Base-by-base conservation (phyloP, 2,329 filamentous ascomycete species). In the Dactylellina sp. region DNA sequence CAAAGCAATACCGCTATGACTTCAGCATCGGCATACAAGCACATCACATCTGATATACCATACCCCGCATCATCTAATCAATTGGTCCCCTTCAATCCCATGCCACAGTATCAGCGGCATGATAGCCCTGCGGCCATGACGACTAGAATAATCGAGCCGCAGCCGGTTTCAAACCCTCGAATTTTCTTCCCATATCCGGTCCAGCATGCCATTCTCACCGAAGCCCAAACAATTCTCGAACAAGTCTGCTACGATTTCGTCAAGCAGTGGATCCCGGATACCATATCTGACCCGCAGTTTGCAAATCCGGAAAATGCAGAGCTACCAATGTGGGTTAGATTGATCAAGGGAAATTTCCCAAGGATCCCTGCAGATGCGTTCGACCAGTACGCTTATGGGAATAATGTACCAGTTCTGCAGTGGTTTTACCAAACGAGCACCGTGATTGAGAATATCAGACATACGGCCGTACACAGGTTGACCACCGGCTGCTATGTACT, bases 191-290 rank as follows among this genome's bases (percentile, higher is more conserved):
- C 49, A n/a, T 53, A 56, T n/a, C 50, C 42, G 7, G 25, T 25
- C 16, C 68, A 65, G 32, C 68, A 63, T 11, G 16, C n/a, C 14
- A 24, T 65, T 16, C 16, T 60, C 9, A 65, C 44, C 5, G 39
- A 44, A 42, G 28, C 53, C 4, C 68, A 64, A 35, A 16, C 4
- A n/a, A 40, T 65, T 20, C 68, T 72, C 0, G 68, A 72, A 37
- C 16, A 65, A 12, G 46, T 37, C 3, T 65, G 68, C 37, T 57
- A 59, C 22, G 16, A 57, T 9, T 72, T 72, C 28, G 35, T 60
- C 14, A 25, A 42, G 37, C 24, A 40, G 14, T 59, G 44, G 52
- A 3, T 16, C 1, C 52, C 52, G 4, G 24, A 22, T 18, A 37
- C 11, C 1, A 37, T 49, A 6, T 28, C 28, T 0, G 39, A 9